These are phyloP conservation scores for Saccharomycopsis microspora DNA, from an alignment of 805 yeast genomes.

Conservation along the genomic window DNA sequence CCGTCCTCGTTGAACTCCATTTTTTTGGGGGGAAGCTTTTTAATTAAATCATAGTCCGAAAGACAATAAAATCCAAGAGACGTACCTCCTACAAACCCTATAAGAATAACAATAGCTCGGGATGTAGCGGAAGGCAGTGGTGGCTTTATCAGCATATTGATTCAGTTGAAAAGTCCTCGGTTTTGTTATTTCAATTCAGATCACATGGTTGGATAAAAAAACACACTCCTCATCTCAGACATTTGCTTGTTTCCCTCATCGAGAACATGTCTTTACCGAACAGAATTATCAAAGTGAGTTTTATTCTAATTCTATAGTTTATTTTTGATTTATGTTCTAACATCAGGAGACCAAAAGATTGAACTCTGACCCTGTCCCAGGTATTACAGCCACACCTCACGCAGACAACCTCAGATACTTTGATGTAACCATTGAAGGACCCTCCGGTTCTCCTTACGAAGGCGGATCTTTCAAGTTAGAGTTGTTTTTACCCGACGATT, in stretches of 20 bases:
- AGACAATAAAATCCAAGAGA: constrained; percentile 8
- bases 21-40: constrained; percentile 24
- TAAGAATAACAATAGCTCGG: not conserved
- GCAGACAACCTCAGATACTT: constrained; percentile 91
- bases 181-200: no score
- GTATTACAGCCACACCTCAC: constrained; percentile 85
- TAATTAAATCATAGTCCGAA: constrained; percentile 20
- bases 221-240: no score
- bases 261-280: constrained; percentile 43
- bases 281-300: constrained; percentile 73
- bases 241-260: no score
- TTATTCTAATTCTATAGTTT: not conserved
- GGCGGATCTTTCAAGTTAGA: constrained; percentile 75
- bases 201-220: no score
- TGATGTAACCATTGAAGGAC: constrained; percentile 87
- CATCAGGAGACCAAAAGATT: constrained; percentile 79
- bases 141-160: no score
- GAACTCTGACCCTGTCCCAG: constrained; percentile 92
- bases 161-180: no score
- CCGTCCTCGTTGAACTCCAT: constrained; percentile 29
- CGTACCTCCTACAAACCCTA: constrained; percentile 10
- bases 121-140: no score
- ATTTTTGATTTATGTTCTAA: not conserved
- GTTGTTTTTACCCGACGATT: constrained; percentile 87
- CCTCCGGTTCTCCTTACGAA: constrained; percentile 84